Conservation (phyloP, 75 land plant genomes). For the Selaginella moellendorffii region DNA sequence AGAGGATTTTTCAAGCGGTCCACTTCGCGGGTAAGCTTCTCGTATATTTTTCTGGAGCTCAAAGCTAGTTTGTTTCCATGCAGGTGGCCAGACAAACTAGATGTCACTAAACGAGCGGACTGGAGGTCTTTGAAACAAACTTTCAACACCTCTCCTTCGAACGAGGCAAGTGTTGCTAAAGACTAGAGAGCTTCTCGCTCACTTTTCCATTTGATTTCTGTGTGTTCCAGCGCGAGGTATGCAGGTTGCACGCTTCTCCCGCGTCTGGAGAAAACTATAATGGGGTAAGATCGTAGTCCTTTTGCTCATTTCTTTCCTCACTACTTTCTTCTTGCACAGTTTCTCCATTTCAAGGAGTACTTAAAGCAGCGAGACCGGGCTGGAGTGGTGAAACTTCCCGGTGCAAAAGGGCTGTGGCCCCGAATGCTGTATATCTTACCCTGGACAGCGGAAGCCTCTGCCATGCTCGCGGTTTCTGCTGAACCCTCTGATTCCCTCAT, state of each 20-base stretch:
- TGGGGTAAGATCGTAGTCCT: conserved; percentile 14
- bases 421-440: conserved; percentile 80
- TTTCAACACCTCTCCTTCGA: conserved; percentile 44
- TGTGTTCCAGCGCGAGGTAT: conserved; percentile 21
- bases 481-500: conserved; percentile 50
- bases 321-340: conserved; percentile 32
- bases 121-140: conserved; percentile 63
- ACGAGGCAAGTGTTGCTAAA: conserved; percentile 30
- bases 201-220: background rate
- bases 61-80: background rate
- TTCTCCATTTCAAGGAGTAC: conserved; percentile 73
- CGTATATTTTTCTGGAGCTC: conserved; percentile 59
- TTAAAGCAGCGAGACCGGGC: conserved; percentile 89
- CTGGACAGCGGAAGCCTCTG: conserved; percentile 47
- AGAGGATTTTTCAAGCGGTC: conserved; percentile 48
- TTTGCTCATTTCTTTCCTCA: no score
- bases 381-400: conserved; percentile 78
- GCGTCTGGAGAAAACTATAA: conserved; percentile 13
- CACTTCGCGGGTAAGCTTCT: conserved; percentile 30
- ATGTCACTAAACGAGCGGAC: conserved; percentile 88
- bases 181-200: background rate
- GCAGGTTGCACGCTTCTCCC: conserved; percentile 15
- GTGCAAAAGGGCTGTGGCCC: conserved; percentile 49
- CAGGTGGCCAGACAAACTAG: conserved; percentile 89
- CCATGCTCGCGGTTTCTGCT: conserved; percentile 44